Evolutionary conservation across 2,329 filamentous ascomycete genomes (phyloP), one percentile per base, ranked within the genome.

Genomic region (Pseudogymnoascus sp.): DNA sequence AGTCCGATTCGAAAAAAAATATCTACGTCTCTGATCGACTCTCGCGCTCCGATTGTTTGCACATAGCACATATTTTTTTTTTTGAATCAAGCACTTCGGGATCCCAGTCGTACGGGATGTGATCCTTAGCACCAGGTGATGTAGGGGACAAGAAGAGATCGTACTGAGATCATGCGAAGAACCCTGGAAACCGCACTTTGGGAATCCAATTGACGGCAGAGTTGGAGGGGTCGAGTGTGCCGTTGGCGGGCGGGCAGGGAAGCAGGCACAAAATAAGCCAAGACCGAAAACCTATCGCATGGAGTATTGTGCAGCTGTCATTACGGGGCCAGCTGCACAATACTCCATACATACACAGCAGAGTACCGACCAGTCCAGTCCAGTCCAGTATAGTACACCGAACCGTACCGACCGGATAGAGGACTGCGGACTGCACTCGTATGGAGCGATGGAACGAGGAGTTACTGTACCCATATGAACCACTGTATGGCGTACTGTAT

Each of bases 191-290:
- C 33, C 59, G 59, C 35, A 38, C 33, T 23, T 60, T 60, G 18
- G 59, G 59, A 60, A 60, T 31, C 59, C 59, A 60, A 56, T 56
- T 56, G 50, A 56, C n/a, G 50, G 28, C 50, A 33, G n/a, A 25
- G 23, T 31, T 56, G 50, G 50, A 56, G 50, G 50, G 50, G 50
- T 56, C 50, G 50, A 56, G 10, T 56, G 50, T 56, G 28, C 50
- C 50, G 50, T 56, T 56, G 50, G 28, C n/a, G 8, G 50, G 28
- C n/a, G 8, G 50, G 10, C 50, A 56, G 28, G 28, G 50, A 56
- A 56, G 50, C 50, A 56, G 50, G 50, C 50, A 56, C 50, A 33
- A 33, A 33, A 56, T 10, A 33, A 56, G 50, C 50, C 50, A 56
- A 56, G 50, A 21, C 28, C 50, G 31, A 56, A 33, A 33, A 56